phyloP scores from a whole-genome alignment of 192 early-diverging fungal genomes.

The Oehlia diaphana region DNA sequence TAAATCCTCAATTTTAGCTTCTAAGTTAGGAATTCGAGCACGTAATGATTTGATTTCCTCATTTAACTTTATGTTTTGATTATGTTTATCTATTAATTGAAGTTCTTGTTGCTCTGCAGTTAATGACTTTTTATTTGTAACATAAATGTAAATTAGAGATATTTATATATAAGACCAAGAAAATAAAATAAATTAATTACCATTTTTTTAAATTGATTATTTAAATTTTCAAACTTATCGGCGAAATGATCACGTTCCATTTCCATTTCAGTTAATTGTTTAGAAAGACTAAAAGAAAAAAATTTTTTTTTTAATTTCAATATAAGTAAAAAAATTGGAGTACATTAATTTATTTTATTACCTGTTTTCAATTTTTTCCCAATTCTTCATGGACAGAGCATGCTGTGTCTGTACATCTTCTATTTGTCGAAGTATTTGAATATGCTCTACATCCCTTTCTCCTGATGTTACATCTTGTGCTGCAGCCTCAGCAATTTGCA shows the following conservation, averaged over 20 bases:
- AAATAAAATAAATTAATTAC: not conserved
- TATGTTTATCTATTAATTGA: not conserved
- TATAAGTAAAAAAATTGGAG: not conserved
- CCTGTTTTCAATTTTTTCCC: conserved; percentile 43
- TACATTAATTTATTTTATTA: conserved; percentile 6
- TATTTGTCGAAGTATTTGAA: conserved; percentile 38
- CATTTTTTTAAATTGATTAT: not conserved
- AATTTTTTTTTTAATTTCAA: not conserved
- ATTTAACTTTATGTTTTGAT: not conserved
- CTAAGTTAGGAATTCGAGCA: not conserved
- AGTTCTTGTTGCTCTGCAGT: not conserved
- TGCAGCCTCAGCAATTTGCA: conserved; percentile 36
- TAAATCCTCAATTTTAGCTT: not conserved
- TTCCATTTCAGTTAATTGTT: conserved; percentile 4
- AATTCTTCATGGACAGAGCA: conserved; percentile 32
- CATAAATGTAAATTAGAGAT: not conserved
- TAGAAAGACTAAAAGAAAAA: not conserved
- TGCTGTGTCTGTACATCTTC: conserved; percentile 43
- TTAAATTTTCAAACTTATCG: not conserved
- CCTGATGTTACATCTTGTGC: conserved; percentile 29
- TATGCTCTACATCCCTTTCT: conserved; percentile 35
- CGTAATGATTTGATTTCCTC: not conserved
- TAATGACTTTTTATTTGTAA: not conserved
- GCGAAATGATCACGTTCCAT: not conserved
- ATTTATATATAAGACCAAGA: too few relatives aligned